A percentile compares a stretch with the other conserved stretches of the same genome.
Evolutionary conservation across 2,329 filamentous ascomycete species (phyloP).

Genomic region (Gaeumannomyces sp.): DNA sequence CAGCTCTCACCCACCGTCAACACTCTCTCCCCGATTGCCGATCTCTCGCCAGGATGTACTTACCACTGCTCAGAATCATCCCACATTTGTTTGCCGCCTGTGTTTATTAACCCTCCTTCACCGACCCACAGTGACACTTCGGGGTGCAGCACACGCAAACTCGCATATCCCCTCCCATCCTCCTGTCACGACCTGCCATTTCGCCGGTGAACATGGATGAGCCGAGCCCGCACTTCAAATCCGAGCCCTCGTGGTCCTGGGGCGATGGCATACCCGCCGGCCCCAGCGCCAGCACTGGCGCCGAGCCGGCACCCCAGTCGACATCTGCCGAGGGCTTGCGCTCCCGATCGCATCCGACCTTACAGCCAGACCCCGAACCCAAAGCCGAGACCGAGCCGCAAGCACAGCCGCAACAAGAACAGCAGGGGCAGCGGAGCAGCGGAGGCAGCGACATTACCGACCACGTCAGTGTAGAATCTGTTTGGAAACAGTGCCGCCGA

Average conservation of each 20-base stretch:
- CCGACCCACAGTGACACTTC: neutral
- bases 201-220: neutral
- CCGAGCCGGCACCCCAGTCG: neutral
- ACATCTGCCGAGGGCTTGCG: neutral
- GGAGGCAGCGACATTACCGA: slow-evolving; percentile 47
- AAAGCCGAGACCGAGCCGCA: slow-evolving; percentile 1
- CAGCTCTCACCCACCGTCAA: neutral
- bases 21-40: neutral
- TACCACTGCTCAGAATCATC: neutral
- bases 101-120: neutral
- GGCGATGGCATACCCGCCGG: neutral
- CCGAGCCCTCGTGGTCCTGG: neutral
- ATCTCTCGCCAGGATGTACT: neutral
- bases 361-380: neutral
- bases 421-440: slow-evolving; percentile 18
- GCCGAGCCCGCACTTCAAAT: neutral
- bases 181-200: neutral
- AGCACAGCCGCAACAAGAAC: slow-evolving; percentile 14
- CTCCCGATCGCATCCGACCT: neutral
- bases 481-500: slow-evolving; percentile 58
- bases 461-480: slow-evolving; percentile 84
- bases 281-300: neutral
- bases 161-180: neutral
- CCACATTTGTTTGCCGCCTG: neutral
- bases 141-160: neutral